Evolutionary conservation across 805 yeast species (phyloP).

Genomic region (Metschnikowia henanensis): DNA sequence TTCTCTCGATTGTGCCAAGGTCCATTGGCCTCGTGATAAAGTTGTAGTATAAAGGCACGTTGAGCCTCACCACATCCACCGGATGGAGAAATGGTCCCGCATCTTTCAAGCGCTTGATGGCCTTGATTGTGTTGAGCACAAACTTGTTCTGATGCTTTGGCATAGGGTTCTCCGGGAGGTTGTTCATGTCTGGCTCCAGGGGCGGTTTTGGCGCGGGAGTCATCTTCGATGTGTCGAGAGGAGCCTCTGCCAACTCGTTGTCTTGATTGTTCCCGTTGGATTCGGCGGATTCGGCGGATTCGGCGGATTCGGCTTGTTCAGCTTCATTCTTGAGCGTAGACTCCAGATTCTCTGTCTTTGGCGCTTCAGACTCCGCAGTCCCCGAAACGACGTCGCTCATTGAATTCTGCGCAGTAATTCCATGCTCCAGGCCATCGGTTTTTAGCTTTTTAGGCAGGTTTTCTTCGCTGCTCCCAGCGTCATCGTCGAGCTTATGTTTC

Average conservation of each 20-base stretch:
- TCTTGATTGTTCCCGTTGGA: not conserved
- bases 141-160: constrained; percentile 85
- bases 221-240: constrained; percentile 8
- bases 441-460: constrained; percentile 21
- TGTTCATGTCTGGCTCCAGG: constrained; percentile 68
- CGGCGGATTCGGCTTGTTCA: not conserved
- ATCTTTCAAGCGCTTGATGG: constrained; percentile 87
- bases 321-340: no score
- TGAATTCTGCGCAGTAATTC: not conserved
- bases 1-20: constrained; percentile 83
- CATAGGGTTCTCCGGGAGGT: constrained; percentile 64
- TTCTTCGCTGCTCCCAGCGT: constrained; percentile 18
- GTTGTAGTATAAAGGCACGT: constrained; percentile 89
- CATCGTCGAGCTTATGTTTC: constrained; percentile 32
- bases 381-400: constrained; percentile 8
- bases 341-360: constrained; percentile 9
- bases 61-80: constrained; percentile 84
- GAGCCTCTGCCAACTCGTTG: not conserved
- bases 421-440: constrained; percentile 15
- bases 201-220: constrained; percentile 77
- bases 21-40: constrained; percentile 91
- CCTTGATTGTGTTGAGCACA: constrained; percentile 75
- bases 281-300: not conserved
- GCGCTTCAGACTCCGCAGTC: constrained; percentile 3
- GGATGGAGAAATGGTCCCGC: constrained; percentile 89